These are phyloP conservation scores for Sarcodon sp. DNA, from an alignment of 768 basidiomycete genomes.

Conservation along the genomic window DNA sequence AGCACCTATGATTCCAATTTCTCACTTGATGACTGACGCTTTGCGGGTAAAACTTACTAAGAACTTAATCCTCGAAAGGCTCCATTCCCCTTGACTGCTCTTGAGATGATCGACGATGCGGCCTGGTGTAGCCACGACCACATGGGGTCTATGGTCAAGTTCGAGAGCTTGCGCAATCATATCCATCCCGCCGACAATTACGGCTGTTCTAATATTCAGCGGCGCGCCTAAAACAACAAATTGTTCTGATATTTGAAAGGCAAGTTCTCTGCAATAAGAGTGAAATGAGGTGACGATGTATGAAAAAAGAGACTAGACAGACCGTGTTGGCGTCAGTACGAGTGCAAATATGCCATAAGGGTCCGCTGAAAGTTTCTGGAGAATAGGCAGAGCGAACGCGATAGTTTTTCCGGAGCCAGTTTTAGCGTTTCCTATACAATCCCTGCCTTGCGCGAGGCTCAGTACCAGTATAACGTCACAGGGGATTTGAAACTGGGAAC, in stretches of 20 bases:
- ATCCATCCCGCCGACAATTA: constrained; percentile 97
- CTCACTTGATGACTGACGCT: background rate
- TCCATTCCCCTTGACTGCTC: constrained; percentile 72
- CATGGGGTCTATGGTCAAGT: constrained; percentile 74
- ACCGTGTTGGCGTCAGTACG: constrained; percentile 89
- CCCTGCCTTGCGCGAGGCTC: constrained; percentile 47
- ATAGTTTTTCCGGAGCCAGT: constrained; percentile 98
- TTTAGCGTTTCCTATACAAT: constrained; percentile 96
- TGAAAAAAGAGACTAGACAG: background rate
- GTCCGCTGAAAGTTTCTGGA: constrained; percentile 78
- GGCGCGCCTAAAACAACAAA: constrained; percentile 82
- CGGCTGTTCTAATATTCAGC: constrained; percentile 72
- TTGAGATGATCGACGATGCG: constrained; percentile 84
- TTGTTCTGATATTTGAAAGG: constrained; percentile 95
- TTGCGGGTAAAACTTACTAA: constrained; percentile 36
- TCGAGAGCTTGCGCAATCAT: constrained; percentile 92
- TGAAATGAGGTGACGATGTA: background rate
- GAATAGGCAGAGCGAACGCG: constrained; percentile 91
- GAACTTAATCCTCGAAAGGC: constrained; percentile 72
- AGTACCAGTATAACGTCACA: constrained; percentile 1
- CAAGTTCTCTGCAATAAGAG: constrained; percentile 61
- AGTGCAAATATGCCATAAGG: constrained; percentile 94
- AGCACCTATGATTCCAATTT: constrained; percentile 46
- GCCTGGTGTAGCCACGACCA: constrained; percentile 93
- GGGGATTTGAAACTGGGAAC: constrained; percentile 7